Base-by-base conservation (phyloP, 2,329 filamentous ascomycete genomes). In the Fusarium pilosicola region DNA sequence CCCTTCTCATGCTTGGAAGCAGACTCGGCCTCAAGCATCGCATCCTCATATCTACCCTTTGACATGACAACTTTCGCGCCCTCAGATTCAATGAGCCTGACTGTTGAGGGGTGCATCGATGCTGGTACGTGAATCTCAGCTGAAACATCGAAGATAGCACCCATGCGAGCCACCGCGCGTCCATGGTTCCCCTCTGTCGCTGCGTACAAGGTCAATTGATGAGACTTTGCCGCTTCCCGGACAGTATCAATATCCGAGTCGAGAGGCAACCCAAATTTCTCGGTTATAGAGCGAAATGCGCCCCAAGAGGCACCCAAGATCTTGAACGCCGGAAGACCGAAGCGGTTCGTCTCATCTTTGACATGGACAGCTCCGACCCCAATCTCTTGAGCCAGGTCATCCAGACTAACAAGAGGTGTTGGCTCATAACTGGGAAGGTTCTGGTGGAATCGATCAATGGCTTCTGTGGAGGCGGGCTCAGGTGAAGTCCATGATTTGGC, bases 121-220 rank as follows among this genome's bases (percentile, higher is more conserved):
- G 77, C 77, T 0, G 93, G 92, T 3, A 95, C 91, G 74, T 89
- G 92, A 9, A 95, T 89, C 22, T 84, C 83, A 0, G 86, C 86
- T 0, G 83, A 76, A 1, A 94, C 80, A 0, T 83, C 85, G 15
- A 96, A 82, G 17, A 90, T 84, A 45, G 81, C 83, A 0, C 88
- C 91, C 89, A 95, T 94, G 12, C 88, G 85, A 0, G 92, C 91
- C 3, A 94, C 87, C 0, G 94, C 93, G 5, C 93, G 85, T 0
- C 94, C 93, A 84, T 93, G 92, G 72, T 96, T 96, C 0, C 93
- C 94, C 55, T 94, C 93, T 0, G 92, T 94, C 4, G 91, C 90
- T 0, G 92, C 89, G 45, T 91, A 87, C 0, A 94, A 79, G 0
- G 77, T 82, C 26, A 90, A 73, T 0, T 77, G 74, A 1, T 76